Evolutionary conservation across 2,329 filamentous ascomycete genomes (phyloP).

Genomic region (Sclerotinia trifoliorum): DNA sequence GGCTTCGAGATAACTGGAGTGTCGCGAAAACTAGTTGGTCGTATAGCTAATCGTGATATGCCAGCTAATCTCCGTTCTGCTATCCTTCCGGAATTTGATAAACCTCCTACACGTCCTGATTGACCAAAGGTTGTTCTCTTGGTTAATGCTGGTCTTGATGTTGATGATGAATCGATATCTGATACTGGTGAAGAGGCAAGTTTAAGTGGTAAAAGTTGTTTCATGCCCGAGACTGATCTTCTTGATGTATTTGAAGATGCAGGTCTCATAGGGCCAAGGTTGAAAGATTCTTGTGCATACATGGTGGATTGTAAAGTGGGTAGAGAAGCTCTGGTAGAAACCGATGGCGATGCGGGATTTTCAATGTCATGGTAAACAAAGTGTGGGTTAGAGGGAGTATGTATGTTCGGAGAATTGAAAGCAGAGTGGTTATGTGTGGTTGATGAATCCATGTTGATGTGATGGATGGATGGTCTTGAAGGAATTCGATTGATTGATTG

Average conservation of each 20-base stretch:
- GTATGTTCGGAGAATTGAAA: conserved; percentile 19
- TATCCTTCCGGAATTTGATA: conserved; percentile 1
- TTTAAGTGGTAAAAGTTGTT: conserved; percentile 32
- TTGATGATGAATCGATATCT: conserved; percentile 1
- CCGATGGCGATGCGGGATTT: conserved; percentile 16
- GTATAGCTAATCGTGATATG: conserved; percentile 16
- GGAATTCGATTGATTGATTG: too few species aligned
- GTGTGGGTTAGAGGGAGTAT: conserved; percentile 20
- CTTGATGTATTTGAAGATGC: conserved; percentile 21
- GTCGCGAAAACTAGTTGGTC: conserved; percentile 30
- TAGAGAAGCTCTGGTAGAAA: conserved; percentile 19
- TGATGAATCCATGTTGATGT: conserved; percentile 19
- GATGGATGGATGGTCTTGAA: not conserved
- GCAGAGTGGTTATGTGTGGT: conserved; percentile 13
- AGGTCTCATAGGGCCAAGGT: not conserved
- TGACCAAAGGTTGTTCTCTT: conserved; percentile 22
- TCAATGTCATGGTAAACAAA: conserved; percentile 16
- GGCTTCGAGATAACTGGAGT: conserved; percentile 32
- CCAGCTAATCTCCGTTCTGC: not conserved
- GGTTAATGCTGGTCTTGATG: conserved; percentile 12
- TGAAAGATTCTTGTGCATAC: conserved; percentile 19
- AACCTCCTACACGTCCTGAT: conserved; percentile 1
- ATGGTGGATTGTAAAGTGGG: conserved; percentile 22
- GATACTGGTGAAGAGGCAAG: conserved; percentile 27
- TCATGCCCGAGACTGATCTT: conserved; percentile 36